Base-by-base conservation (phyloP, 2,329 filamentous ascomycete genomes). In the Exophiala spinifera region DNA sequence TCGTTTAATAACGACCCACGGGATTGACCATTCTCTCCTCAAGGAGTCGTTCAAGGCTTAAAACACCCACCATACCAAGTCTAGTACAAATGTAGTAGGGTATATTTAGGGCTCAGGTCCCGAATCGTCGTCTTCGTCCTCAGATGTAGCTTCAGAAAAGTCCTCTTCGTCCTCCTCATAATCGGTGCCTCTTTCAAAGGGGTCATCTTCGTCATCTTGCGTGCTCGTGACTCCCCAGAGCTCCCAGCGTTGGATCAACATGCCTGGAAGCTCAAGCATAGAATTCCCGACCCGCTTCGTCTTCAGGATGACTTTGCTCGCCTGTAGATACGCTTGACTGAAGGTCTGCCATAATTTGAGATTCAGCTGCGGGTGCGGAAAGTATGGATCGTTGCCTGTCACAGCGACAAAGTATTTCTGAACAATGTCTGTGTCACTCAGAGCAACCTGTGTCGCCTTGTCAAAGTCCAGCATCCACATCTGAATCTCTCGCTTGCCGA, bases 371-470 rank as follows among this genome's bases (percentile, higher is more conserved):
- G 53, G 60, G 19, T 63, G 56, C 17, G 56, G 54, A 23, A 56
- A 52, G 31, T 62, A 56, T 4, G 57, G 54, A 23, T 62, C 55
- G 40, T 60, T 59, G 4, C 55, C 55, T 3, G 60, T 60, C 4
- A 62, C 57, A 10, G 49, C 60, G 14, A 56, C 55, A 7, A 59
- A 46, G 20, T 59, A 58, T 19, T 50, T 51, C 31, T 37, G 19
- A 13, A 56, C 45, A 3, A 50, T 31, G 28, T 34, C 4, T 44
- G 19, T 10, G 23, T 40, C 8, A 17, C 43, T 31, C 3, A 59
- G 25, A 14, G 53, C 49, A n/a, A 56, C 17, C 20, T 15, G 17
- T 13, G 46, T 44, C 20, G 28, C 47, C 40, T 61, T 55, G 39
- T 61, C 52, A 23, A 20, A 58, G 15, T 59, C 52, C 15, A 61